Conservation (phyloP, 164 flowering plant genomes). For the Dillenia turbinata region DNA sequence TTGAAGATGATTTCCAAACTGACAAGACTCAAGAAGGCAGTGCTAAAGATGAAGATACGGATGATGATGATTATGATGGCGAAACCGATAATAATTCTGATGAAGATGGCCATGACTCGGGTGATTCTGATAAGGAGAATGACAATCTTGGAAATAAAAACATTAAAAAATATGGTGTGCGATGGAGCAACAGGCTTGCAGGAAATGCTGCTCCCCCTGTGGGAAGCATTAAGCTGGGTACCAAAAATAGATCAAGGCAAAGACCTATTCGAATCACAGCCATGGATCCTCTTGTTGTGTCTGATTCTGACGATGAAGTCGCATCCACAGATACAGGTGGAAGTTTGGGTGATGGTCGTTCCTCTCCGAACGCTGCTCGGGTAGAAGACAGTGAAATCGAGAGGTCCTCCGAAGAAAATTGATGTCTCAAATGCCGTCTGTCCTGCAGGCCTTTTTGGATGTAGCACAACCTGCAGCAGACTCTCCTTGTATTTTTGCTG, state of each 20-base stretch:
- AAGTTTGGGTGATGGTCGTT: neutral
- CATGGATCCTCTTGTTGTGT: constrained; percentile 14
- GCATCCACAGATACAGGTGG: neutral
- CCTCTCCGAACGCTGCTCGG: neutral
- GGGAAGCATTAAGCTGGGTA: constrained; percentile 4
- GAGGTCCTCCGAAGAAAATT: neutral
- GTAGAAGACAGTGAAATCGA: neutral
- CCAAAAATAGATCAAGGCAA: constrained; percentile 33
- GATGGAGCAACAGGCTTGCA: constrained; percentile 32
- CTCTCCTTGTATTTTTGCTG: too few relatives aligned
- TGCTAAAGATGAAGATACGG: constrained; percentile 13
- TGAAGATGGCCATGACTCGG: constrained; percentile 1
- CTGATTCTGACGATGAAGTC: constrained; percentile 35
- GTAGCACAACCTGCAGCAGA: too few relatives aligned
- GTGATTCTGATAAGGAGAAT: constrained; percentile 17
- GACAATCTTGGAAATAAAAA: constrained; percentile 2
- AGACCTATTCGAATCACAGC: constrained; percentile 32
- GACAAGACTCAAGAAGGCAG: constrained; percentile 6
- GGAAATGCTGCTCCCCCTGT: constrained; percentile 10
- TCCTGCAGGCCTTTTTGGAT: too few relatives aligned
- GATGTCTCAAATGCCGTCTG: too few relatives aligned
- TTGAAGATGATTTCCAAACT: constrained; percentile 4
- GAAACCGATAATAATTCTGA: constrained; percentile 5
- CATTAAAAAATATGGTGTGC: constrained; percentile 11
- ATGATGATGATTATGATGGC: constrained; percentile 23